A percentile compares a stretch with the other conserved stretches of the same genome.
Conservation (phyloP, 495 filamentous ascomycete genomes). For the Penicillium paradoxum region DNA sequence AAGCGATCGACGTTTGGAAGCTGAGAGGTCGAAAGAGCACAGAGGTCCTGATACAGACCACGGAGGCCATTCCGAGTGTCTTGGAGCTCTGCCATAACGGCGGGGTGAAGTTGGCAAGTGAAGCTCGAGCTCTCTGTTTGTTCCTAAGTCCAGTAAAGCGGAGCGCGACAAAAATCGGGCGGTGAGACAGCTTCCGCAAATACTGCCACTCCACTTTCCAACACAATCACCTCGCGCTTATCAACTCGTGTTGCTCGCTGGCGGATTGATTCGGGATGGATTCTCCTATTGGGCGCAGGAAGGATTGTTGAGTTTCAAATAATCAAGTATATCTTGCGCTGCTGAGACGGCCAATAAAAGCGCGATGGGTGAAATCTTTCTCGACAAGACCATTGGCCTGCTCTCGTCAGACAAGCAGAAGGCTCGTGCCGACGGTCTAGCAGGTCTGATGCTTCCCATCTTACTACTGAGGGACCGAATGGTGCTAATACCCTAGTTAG, state of each 20-base stretch:
- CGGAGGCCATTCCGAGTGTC: conserved; percentile 63
- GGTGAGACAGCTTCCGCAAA: conserved; percentile 12
- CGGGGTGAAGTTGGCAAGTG: conserved; percentile 18
- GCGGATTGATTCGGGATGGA: not conserved
- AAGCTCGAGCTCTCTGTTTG: conserved; percentile 29
- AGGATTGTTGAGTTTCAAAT: not conserved
- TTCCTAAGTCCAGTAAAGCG: conserved; percentile 38
- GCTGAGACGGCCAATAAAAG: not conserved
- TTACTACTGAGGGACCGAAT: not conserved
- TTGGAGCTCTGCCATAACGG: conserved; percentile 49
- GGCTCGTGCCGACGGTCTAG: conserved; percentile 48
- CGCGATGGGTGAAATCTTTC: conserved; percentile 34
- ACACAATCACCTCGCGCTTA: conserved; percentile 5
- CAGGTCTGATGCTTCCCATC: conserved; percentile 32
- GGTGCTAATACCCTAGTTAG: conserved; percentile 24
- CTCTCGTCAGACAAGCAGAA: conserved; percentile 51
- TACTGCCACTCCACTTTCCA: conserved; percentile 12
- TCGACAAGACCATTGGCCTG: conserved; percentile 36
- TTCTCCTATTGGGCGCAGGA: not conserved
- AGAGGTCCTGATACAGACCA: conserved; percentile 72
- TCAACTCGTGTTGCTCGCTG: not conserved
- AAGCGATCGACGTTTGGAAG: conserved; percentile 60
- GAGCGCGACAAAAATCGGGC: conserved; percentile 41
- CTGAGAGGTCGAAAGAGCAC: conserved; percentile 57
- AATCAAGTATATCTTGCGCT: too few relatives aligned